Conservation (phyloP, 148 eudicot species). For the Pouteria glomerata region DNA sequence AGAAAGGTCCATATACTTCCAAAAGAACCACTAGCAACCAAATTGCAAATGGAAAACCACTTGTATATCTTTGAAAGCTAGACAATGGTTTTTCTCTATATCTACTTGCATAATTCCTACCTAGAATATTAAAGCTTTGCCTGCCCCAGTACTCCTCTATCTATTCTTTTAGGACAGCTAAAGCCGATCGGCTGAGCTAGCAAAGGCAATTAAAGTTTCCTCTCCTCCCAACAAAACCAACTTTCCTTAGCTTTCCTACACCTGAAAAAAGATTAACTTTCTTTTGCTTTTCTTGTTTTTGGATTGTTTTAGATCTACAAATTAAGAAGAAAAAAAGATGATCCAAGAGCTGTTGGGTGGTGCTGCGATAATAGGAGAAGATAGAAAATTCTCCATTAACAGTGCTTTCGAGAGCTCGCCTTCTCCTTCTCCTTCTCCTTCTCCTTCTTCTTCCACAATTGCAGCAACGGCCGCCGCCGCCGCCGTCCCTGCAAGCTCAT, state of each 20-base stretch:
- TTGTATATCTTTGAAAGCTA: neutral
- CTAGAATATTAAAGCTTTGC: conserved; percentile 17
- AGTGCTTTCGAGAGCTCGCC: conserved; percentile 10
- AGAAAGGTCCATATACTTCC: neutral
- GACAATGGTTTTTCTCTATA: conserved; percentile 9
- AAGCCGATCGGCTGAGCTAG: neutral
- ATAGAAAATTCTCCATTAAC: conserved; percentile 33
- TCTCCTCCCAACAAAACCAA: conserved; percentile 21
- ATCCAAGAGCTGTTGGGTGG: conserved; percentile 72
- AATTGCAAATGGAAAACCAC: conserved; percentile 27
- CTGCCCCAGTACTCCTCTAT: too few relatives aligned
- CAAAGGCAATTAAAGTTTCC: conserved; percentile 14
- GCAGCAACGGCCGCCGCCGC: conserved; percentile 17
- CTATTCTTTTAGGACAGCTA: conserved; percentile 23
- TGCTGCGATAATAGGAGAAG: conserved; percentile 29
- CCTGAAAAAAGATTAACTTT: conserved; percentile 16
- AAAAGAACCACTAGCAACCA: conserved; percentile 41
- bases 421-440: conserved; percentile 16
- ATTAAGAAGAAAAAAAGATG: conserved; percentile 32
- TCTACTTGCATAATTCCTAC: conserved; percentile 13
- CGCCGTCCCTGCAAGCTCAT: neutral
- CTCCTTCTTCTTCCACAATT: conserved; percentile 33
- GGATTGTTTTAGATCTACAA: conserved; percentile 36
- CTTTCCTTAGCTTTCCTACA: conserved; percentile 20
- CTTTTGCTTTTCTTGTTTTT: conserved; percentile 20